Evolutionary conservation across 352 stramenopile species (phyloP).

Genomic region (Phytophthora idaei): DNA sequence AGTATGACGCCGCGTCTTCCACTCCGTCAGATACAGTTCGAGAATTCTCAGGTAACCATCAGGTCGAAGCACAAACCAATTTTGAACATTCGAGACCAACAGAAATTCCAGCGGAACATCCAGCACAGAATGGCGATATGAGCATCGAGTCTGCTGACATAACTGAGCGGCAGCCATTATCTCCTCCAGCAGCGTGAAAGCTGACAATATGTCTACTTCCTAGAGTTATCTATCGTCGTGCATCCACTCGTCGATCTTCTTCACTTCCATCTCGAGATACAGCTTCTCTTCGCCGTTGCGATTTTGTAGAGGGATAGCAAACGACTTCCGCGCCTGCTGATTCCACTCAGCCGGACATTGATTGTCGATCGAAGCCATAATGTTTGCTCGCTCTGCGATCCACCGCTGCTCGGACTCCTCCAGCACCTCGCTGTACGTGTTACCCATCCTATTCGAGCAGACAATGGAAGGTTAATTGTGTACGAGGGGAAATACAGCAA

Average conservation of each 20-base stretch:
- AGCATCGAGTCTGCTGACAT: neutral
- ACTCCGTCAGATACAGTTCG: neutral
- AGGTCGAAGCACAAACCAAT: conserved; percentile 1
- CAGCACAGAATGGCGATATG: neutral
- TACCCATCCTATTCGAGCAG: conserved; percentile 51
- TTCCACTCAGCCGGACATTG: conserved; percentile 44
- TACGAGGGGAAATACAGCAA: neutral
- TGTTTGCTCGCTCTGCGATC: conserved; percentile 68
- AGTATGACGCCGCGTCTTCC: neutral
- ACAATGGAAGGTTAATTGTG: conserved; percentile 3
- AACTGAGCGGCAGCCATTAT: conserved; percentile 20
- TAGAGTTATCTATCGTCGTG: conserved; percentile 16
- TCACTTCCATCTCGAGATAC: conserved; percentile 58
- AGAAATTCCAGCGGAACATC: neutral
- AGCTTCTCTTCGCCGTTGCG: conserved; percentile 43
- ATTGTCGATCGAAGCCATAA: conserved; percentile 69
- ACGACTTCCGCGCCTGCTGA: conserved; percentile 40
- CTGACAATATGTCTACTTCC: neutral
- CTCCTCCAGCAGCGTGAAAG: conserved; percentile 22
- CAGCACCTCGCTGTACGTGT: conserved; percentile 67
- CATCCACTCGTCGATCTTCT: conserved; percentile 52
- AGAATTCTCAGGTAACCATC: neutral
- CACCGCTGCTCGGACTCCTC: conserved; percentile 64
- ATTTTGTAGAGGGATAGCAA: conserved; percentile 49
- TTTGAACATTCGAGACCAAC: neutral